Base-by-base conservation (phyloP, 2,329 filamentous ascomycete species). In the Ophioceras dolichostomum region DNA sequence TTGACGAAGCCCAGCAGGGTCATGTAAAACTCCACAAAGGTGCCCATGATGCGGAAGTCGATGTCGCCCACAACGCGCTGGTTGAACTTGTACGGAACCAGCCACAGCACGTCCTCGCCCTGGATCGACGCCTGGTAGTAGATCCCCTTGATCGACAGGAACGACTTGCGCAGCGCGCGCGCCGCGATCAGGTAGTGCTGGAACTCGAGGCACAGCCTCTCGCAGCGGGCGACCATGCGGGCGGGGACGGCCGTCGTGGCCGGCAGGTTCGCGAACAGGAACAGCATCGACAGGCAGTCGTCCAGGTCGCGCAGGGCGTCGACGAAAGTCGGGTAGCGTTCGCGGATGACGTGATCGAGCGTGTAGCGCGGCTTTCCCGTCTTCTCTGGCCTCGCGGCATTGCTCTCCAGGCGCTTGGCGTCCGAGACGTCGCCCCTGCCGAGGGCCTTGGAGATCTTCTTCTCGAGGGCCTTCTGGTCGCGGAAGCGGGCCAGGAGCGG, bases 91-190 rank as follows among this genome's bases (percentile, higher is more conserved):
- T 98, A 98, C 1, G 91, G 91, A 10, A 95, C 89, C 28, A 98
- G 70, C 91, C 91, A 98, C 47, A 96, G 69, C 35, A 98, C 83
- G 53, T 96, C 89, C 64, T 98, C 88, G 34, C 91, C 91, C 59
- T 95, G 86, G 43, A 98, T 93, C 36, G 81, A 95, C 18, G 89
- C 91, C 64, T 96, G 89, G 63, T 96, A 98, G 67, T 98, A 98
- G 53, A 98, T 96, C 43, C 91, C 91, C 70, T 98, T 98, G 64
- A 98, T 96, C 2, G 87, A 94, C 46, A 98, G 65, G 67, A 98
- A 98, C 0, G 88, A 94, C 66, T 95, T 96, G 54, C 85, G 83
- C 49, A 98, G 66, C 50, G 84, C 87, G 62, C 94, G 78, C 30
- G 89, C 93, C 33, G 80, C 75, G 55, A 98, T 98, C 44, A 98